phyloP scores from a whole-genome alignment of 2,329 filamentous ascomycete genomes.

The Seiridium cupressi region DNA sequence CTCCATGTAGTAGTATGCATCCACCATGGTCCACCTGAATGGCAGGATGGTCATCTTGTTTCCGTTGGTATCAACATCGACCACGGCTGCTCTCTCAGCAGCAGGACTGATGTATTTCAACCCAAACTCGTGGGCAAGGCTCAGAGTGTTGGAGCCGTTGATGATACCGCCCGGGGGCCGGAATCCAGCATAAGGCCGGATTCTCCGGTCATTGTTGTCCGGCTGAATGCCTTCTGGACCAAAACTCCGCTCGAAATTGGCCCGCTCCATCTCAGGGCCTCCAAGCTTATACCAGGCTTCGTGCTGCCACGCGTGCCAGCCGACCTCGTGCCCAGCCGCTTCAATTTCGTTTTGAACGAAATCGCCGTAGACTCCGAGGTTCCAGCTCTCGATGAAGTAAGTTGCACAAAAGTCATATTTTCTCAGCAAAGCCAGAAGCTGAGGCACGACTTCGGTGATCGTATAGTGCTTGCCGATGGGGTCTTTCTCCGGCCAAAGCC shows the following conservation, averaged over 20 bases:
- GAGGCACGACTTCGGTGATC: not conserved
- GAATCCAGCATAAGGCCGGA: not conserved
- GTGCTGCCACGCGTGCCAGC: not conserved
- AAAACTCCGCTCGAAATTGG: not conserved
- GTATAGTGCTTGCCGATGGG: not conserved
- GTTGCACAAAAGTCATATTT: not conserved
- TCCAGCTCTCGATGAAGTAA: not conserved
- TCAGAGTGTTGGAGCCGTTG: not conserved
- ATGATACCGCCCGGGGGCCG: not conserved
- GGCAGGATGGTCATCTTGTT: not conserved
- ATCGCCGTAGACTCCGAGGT: not conserved
- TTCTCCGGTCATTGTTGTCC: not conserved
- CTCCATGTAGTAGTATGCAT: not conserved
- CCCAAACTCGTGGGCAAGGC: not conserved
- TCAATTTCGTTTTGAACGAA: not conserved
- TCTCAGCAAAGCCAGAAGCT: not conserved
- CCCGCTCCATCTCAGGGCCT: not conserved
- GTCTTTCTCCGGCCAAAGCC: not conserved
- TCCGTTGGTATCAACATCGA: not conserved
- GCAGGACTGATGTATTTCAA: not conserved
- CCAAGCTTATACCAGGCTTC: not conserved
- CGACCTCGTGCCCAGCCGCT: not conserved
- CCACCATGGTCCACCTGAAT: not conserved
- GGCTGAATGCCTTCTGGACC: not conserved
- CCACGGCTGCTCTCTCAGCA: not conserved